Evolutionary conservation across 768 basidiomycete genomes (phyloP).

Genomic region (Tulasnella sp.): DNA sequence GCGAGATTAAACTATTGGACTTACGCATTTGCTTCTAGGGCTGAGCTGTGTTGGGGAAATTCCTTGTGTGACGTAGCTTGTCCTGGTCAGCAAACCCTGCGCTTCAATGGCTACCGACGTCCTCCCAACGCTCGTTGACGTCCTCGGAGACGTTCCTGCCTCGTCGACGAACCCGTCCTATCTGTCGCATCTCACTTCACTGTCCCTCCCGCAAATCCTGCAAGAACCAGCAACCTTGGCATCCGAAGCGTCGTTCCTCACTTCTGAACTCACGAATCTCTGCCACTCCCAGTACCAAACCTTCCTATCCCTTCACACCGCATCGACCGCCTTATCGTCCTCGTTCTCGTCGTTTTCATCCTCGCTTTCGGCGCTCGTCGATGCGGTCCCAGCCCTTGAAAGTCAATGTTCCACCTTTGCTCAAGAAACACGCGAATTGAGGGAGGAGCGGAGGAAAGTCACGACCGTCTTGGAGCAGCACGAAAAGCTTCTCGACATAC

Average conservation of each 20-base stretch:
- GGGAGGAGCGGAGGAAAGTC: constrained; percentile 69
- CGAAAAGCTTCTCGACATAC: constrained; percentile 85
- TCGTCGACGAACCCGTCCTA: constrained; percentile 42
- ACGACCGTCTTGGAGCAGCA: constrained; percentile 88
- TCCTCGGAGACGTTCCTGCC: constrained; percentile 23
- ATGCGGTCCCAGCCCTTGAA: constrained; percentile 68
- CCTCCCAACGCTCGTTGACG: neutral
- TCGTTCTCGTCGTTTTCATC: constrained; percentile 71
- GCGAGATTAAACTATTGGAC: too few species aligned
- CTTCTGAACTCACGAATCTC: constrained; percentile 81
- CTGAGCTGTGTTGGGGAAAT: too few species aligned
- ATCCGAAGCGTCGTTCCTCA: constrained; percentile 80
- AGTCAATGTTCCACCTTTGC: constrained; percentile 66
- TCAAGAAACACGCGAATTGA: constrained; percentile 62
- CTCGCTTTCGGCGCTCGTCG: constrained; percentile 66
- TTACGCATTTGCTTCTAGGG: too few species aligned
- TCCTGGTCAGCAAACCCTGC: too few species aligned
- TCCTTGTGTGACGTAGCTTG: too few species aligned
- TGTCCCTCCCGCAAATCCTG: constrained; percentile 63
- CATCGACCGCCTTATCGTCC: constrained; percentile 65
- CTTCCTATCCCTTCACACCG: constrained; percentile 80
- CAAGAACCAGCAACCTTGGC: constrained; percentile 71
- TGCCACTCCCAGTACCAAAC: constrained; percentile 90
- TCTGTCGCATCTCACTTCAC: constrained; percentile 58
- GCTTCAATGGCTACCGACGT: neutral